A percentile compares a stretch with the other conserved stretches of the same genome.
phyloP scores from a whole-genome alignment of 192 early-diverging fungal genomes.

The Coemansia sp. region DNA sequence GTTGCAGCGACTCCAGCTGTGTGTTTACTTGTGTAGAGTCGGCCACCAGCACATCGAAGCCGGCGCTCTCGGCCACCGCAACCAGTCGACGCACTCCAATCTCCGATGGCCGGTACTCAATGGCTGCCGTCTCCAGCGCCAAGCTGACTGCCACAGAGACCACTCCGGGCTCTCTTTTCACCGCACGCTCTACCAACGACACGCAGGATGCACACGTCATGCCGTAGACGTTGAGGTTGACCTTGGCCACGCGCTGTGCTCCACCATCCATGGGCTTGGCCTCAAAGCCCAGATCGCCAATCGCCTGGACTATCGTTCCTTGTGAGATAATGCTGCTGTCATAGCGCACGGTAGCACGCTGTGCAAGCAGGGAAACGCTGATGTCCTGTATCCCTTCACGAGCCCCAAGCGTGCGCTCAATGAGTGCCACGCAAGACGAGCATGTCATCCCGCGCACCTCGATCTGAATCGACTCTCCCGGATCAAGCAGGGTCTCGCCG shows the following conservation, averaged over 20 bases:
- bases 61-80: constrained; percentile 74
- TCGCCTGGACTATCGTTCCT: constrained; percentile 61
- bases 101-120: constrained; percentile 67
- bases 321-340: constrained; percentile 54
- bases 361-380: constrained; percentile 84
- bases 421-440: constrained; percentile 84
- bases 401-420: constrained; percentile 69
- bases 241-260: constrained; percentile 47
- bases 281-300: constrained; percentile 74
- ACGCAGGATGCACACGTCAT: constrained; percentile 89
- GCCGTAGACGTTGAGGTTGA: constrained; percentile 87
- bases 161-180: constrained; percentile 49
- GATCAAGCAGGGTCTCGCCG: constrained; percentile 39
- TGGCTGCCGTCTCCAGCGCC: constrained; percentile 69
- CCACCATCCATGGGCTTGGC: constrained; percentile 59
- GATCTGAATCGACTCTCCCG: constrained; percentile 51
- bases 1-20: constrained; percentile 85
- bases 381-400: constrained; percentile 68
- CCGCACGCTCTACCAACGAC: constrained; percentile 70
- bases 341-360: constrained; percentile 74
- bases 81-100: constrained; percentile 81
- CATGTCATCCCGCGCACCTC: constrained; percentile 95
- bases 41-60: constrained; percentile 74
- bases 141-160: constrained; percentile 71
- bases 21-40: constrained; percentile 65